phyloP scores from a whole-genome alignment of 495 filamentous ascomycete genomes.

The Xylaria curta region DNA sequence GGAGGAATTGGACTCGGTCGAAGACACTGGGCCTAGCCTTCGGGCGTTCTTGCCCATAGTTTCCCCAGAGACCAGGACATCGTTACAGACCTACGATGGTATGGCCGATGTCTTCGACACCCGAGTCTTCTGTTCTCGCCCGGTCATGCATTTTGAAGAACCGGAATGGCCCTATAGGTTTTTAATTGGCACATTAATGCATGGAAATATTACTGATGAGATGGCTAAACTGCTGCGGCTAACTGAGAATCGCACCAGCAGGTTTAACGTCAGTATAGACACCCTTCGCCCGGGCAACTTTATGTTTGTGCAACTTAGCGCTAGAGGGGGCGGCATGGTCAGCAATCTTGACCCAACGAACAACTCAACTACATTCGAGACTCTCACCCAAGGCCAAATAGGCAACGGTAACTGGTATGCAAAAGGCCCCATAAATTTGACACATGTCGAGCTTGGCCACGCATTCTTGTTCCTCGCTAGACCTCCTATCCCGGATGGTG shows the following conservation, averaged over 20 bases:
- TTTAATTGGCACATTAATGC: background rate
- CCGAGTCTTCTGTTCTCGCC: background rate
- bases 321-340: background rate
- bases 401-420: no score
- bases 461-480: background rate
- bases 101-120: background rate
- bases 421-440: no score
- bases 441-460: background rate
- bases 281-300: background rate
- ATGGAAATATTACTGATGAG: background rate
- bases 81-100: background rate
- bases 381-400: no score
- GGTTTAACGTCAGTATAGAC: background rate
- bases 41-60: background rate
- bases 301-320: background rate
- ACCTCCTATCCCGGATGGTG: no score
- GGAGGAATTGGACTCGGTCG: background rate
- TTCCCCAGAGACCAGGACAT: background rate
- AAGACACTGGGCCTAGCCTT: background rate
- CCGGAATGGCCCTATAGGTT: background rate
- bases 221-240: background rate
- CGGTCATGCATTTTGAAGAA: background rate
- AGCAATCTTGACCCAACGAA: background rate
- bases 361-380: background rate
- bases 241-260: background rate